Evolutionary conservation across 2,329 filamentous ascomycete species (phyloP).

Genomic region (Phialophora chinensis): DNA sequence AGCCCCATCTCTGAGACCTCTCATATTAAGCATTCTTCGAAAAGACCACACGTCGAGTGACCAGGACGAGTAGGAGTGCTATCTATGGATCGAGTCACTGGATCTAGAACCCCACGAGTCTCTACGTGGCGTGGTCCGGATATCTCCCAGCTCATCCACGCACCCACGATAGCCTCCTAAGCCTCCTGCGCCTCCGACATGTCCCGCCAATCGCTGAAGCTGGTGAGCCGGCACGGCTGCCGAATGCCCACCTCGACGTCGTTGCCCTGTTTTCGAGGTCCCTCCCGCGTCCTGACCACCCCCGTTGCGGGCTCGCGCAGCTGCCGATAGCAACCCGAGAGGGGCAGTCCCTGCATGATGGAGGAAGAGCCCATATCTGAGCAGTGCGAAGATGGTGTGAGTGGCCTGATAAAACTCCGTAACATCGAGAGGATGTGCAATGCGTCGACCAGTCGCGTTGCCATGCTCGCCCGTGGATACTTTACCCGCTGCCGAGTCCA

Average conservation of each 20-base stretch:
- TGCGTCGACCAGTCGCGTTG: conserved; percentile 3
- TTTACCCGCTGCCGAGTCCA: conserved; percentile 13
- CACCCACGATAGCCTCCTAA: conserved; percentile 1
- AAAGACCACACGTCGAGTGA: not conserved
- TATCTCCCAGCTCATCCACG: conserved; percentile 16
- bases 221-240: not conserved
- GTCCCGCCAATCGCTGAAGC: conserved; percentile 21
- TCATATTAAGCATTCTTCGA: not conserved
- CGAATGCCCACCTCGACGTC: conserved; percentile 1
- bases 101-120: not conserved
- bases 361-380: not conserved
- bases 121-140: conserved; percentile 25
- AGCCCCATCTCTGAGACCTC: conserved; percentile 19
- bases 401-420: conserved; percentile 8
- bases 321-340: not conserved
- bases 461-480: conserved; percentile 12
- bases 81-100: not conserved
- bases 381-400: not conserved
- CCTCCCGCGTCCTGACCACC: not conserved
- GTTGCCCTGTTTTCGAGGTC: conserved; percentile 1
- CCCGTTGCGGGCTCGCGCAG: not conserved
- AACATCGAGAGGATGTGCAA: not conserved
- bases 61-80: not conserved
- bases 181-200: not conserved
- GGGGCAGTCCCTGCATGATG: conserved; percentile 9